Base-by-base conservation (phyloP, 495 filamentous ascomycete species). In the Lophiostoma macrostomum region DNA sequence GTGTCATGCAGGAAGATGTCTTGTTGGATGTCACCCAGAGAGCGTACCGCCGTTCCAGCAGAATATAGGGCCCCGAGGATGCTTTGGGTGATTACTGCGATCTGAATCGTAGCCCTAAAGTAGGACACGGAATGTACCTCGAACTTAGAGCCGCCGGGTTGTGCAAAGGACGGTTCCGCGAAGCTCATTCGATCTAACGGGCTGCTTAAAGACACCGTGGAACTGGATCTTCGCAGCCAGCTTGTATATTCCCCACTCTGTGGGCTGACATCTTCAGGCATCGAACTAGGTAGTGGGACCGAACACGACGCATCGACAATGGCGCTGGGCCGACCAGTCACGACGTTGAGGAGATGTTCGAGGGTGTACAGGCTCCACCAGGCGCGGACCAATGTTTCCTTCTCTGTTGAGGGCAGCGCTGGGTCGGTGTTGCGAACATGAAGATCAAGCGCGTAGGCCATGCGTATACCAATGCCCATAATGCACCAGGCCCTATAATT, bases 331-430 rank as follows among this genome's bases (percentile, higher is more conserved):
- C 82, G 74, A 11, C 82, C 82, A 2, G 79, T 84, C 52, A 84
- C 77, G 20, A 75, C 67, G 55, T 74, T 74, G 32, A 86, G 71
- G 11, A 76, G 69, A 41, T 77, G 74, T 29, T 86, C 82, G 16
- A 85, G 50, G 4, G 73, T 75, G 51, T 79, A 79, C 13, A 85
- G 45, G 7, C 81, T 73, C 73, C 78, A 83, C 81, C 81, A 86
- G 18, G 82, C 71, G 3, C 79, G 77, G 40, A 77, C 74, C 31
- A 80, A 71, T 24, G 77, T 72, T 49, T 82, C 80, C 46, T 77
- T 80, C 23, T 80, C 75, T 16, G 67, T 68, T 47, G 78, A 72
- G 14, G 72, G 66, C 11, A 79, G 70, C 18, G 69, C 68, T 4
- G 61, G 58, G 18, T 73, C 77, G 5, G 77, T 67, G 53, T 79